A percentile compares a stretch with the other conserved stretches of the same genome.
phyloP scores from a whole-genome alignment of 495 filamentous ascomycete species.

The Tetracladium setigerum region DNA sequence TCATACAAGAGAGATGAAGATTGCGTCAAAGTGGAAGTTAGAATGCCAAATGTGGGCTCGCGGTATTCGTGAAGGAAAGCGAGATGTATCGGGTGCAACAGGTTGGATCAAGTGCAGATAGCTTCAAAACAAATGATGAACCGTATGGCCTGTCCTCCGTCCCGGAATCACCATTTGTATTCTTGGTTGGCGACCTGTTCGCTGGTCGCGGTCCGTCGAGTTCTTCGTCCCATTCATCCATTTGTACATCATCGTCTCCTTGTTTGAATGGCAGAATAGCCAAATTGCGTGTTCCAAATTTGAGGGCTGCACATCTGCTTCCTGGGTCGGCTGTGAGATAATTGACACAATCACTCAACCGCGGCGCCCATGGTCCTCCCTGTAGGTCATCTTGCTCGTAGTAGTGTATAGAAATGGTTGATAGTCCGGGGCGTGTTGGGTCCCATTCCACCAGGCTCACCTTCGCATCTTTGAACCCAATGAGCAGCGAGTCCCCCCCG shows the following conservation, averaged over 20 bases:
- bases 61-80: conserved; percentile 95
- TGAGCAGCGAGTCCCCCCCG: conserved; percentile 76
- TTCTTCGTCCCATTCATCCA: conserved; percentile 82
- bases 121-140: conserved; percentile 82
- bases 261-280: conserved; percentile 92
- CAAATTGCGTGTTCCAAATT: conserved; percentile 80
- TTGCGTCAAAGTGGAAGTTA: conserved; percentile 66
- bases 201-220: conserved; percentile 51
- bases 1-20: conserved; percentile 66
- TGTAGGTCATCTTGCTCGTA: conserved; percentile 89
- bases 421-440: conserved; percentile 62
- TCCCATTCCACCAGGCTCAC: conserved; percentile 94
- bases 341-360: conserved; percentile 60
- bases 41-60: conserved; percentile 92
- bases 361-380: conserved; percentile 65
- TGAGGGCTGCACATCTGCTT: conserved; percentile 86
- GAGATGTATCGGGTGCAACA: conserved; percentile 83
- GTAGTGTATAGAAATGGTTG: conserved; percentile 91
- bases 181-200: conserved; percentile 29
- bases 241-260: conserved; percentile 77
- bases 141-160: conserved; percentile 69
- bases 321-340: conserved; percentile 83
- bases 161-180: conserved; percentile 44
- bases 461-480: conserved; percentile 85
- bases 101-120: conserved; percentile 78